Conservation (phyloP, 1,284 basidiomycete species). For the Ustilago tritici region DNA sequence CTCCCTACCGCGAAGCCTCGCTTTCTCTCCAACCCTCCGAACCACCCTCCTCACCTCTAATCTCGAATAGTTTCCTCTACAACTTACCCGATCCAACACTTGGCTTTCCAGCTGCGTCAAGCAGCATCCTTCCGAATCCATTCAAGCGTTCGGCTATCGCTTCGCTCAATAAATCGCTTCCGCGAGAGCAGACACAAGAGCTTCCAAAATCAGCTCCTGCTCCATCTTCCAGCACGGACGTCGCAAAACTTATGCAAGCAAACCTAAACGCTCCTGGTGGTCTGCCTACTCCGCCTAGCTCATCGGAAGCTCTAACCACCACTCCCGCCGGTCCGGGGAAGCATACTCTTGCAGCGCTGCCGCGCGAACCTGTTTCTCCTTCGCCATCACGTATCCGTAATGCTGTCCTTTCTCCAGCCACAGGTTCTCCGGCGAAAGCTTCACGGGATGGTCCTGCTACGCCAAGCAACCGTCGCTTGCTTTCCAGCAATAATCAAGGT, state of each 20-base stretch:
- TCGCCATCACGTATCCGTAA: conserved; percentile 37
- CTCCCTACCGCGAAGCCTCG: conserved; percentile 22
- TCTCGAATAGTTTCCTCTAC: conserved; percentile 49
- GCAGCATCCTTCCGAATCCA: conserved; percentile 23
- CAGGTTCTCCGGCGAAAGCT: conserved; percentile 15
- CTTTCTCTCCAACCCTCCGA: conserved; percentile 21
- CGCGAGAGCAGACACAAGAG: conserved; percentile 30
- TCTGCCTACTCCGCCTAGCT: conserved; percentile 43
- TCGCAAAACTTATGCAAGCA: conserved; percentile 12
- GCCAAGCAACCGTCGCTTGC: conserved; percentile 11
- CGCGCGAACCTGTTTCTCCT: conserved; percentile 41
- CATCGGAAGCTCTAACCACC: conserved; percentile 32
- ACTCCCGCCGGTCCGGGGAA: conserved; percentile 26
- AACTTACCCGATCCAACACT: conserved; percentile 46
- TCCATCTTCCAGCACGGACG: background rate
- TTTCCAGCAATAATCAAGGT: conserved; percentile 2
- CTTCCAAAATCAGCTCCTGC: conserved; percentile 18
- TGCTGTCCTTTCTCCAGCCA: conserved; percentile 21
- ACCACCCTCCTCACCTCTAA: conserved; percentile 33
- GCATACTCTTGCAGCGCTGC: conserved; percentile 18
- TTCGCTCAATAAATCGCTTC: conserved; percentile 41
- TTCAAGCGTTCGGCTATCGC: conserved; percentile 28
- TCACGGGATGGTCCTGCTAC: conserved; percentile 12
- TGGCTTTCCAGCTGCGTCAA: conserved; percentile 12
- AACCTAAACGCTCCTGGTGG: conserved; percentile 38